A percentile compares a stretch with the other conserved stretches of the same genome.
Evolutionary conservation across 1,284 basidiomycete species (phyloP).

Genomic region (Agroathelia rolfsii): DNA sequence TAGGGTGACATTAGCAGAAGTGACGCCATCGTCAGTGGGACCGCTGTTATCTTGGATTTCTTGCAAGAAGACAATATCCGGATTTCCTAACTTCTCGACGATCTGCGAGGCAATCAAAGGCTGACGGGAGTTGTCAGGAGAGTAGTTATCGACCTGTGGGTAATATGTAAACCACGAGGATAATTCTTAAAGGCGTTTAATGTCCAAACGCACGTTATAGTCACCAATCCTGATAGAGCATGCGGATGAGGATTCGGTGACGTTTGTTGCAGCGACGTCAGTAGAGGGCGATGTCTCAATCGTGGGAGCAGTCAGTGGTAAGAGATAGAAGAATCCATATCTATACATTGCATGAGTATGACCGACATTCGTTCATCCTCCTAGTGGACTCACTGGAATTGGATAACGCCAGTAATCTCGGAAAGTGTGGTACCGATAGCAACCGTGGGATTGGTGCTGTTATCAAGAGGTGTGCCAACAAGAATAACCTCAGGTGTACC

Average conservation of each 20-base stretch:
- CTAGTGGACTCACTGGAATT: conserved; percentile 33
- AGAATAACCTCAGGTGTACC: conserved; percentile 50
- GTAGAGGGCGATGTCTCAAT: conserved; percentile 30
- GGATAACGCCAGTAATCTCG: conserved; percentile 48
- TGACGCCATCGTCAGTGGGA: conserved; percentile 42
- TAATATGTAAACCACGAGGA: neutral
- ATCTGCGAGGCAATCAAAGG: conserved; percentile 46
- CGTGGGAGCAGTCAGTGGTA: conserved; percentile 44
- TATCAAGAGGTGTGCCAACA: conserved; percentile 45
- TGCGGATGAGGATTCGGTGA: conserved; percentile 22
- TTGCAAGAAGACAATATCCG: conserved; percentile 56
- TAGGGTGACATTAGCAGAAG: conserved; percentile 46
- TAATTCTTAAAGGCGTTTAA: conserved; percentile 1
- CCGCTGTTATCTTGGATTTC: conserved; percentile 62
- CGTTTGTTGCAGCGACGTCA: conserved; percentile 27
- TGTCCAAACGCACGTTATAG: conserved; percentile 36
- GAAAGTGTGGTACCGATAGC: conserved; percentile 36
- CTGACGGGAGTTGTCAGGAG: conserved; percentile 39
- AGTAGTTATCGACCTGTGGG: conserved; percentile 48
- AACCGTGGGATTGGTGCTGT: conserved; percentile 39
- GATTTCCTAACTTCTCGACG: conserved; percentile 36
- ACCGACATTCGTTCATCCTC: neutral
- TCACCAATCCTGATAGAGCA: conserved; percentile 50
- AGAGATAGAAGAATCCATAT: conserved; percentile 45
- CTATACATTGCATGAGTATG: conserved; percentile 13